Evolutionary conservation across 805 yeast genomes (phyloP).

Genomic region (Candida boleticola): DNA sequence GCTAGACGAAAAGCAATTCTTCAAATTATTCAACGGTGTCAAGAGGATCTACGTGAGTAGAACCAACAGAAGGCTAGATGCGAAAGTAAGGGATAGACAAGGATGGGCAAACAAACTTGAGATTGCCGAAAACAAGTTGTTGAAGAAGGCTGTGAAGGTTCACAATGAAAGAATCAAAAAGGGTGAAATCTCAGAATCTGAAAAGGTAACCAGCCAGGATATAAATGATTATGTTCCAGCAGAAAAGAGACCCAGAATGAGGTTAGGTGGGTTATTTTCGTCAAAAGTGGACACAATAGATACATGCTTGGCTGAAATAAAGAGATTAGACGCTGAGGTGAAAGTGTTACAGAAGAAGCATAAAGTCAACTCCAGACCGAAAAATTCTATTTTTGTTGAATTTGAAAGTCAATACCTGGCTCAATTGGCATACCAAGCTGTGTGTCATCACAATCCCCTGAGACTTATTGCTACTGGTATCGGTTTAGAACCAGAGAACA

Average conservation of each 20-base stretch:
- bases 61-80: slow-evolving; percentile 52
- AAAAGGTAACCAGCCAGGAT: no score
- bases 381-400: slow-evolving; percentile 78
- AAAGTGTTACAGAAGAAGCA: slow-evolving; percentile 51
- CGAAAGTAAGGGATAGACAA: slow-evolving; percentile 58
- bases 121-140: slow-evolving; percentile 54
- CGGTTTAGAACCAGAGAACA: slow-evolving; percentile 63
- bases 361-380: slow-evolving; percentile 46
- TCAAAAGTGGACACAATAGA: slow-evolving; percentile 63
- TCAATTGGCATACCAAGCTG: slow-evolving; percentile 66
- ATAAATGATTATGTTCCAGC: slow-evolving; percentile 45
- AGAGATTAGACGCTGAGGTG: slow-evolving; percentile 56
- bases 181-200: slow-evolving; percentile 36
- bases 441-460: slow-evolving; percentile 64
- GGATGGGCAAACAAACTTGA: slow-evolving; percentile 63
- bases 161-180: slow-evolving; percentile 63
- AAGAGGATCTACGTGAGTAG: slow-evolving; percentile 79
- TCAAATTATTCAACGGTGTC: slow-evolving; percentile 78
- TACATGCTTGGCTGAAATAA: slow-evolving; percentile 55
- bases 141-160: slow-evolving; percentile 57
- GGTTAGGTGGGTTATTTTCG: slow-evolving; percentile 42
- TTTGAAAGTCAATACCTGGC: slow-evolving; percentile 75
- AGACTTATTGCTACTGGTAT: slow-evolving; percentile 57
- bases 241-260: slow-evolving; percentile 65
- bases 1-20: slow-evolving; percentile 68